A percentile compares a stretch with the other conserved stretches of the same genome.
These are phyloP conservation scores for Cytospora leucostoma DNA, from an alignment of 2,329 filamentous ascomycete species.

Conservation along the genomic window DNA sequence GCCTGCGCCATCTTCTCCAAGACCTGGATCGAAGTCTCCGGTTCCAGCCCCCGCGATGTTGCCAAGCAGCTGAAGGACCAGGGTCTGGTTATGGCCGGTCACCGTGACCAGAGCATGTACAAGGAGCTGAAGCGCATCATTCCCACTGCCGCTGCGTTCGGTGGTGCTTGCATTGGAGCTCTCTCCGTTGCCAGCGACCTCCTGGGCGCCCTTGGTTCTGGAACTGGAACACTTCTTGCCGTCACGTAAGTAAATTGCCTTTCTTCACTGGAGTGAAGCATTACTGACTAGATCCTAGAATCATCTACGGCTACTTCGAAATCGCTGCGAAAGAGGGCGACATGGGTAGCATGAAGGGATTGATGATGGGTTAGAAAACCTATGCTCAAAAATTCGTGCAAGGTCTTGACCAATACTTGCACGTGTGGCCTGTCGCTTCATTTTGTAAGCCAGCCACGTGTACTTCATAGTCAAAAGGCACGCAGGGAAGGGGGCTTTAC, in stretches of 20 bases:
- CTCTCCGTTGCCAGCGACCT: constrained; percentile 95
- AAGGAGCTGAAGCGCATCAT: constrained; percentile 99
- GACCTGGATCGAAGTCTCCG: constrained; percentile 99
- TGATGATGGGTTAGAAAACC: constrained; percentile 64
- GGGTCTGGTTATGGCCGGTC: constrained; percentile 98
- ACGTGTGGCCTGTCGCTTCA: constrained; percentile 1
- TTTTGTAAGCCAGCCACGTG: constrained; percentile 18
- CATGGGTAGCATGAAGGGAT: constrained; percentile 76
- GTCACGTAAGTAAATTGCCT: constrained; percentile 76
- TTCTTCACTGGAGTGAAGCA: constrained; percentile 34
- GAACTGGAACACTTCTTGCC: constrained; percentile 95
- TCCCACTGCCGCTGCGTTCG: constrained; percentile 95
- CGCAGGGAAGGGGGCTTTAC: constrained; percentile 16
- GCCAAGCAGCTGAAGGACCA: constrained; percentile 99
- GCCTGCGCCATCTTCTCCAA: constrained; percentile 96
- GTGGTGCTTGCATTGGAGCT: constrained; percentile 97
- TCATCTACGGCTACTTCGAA: constrained; percentile 99
- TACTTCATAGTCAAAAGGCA: constrained; percentile 22
- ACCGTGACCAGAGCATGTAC: constrained; percentile 99
- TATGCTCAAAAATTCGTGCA: constrained; percentile 1
- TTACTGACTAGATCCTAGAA: constrained; percentile 56
- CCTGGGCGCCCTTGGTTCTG: constrained; percentile 91
- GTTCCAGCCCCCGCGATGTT: constrained; percentile 94
- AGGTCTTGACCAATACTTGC: constrained; percentile 7
- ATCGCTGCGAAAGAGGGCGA: constrained; percentile 99